A percentile compares a stretch with the other conserved stretches of the same genome.
Evolutionary conservation across 2,329 filamentous ascomycete genomes (phyloP).

Genomic region (Cercospora janseana): DNA sequence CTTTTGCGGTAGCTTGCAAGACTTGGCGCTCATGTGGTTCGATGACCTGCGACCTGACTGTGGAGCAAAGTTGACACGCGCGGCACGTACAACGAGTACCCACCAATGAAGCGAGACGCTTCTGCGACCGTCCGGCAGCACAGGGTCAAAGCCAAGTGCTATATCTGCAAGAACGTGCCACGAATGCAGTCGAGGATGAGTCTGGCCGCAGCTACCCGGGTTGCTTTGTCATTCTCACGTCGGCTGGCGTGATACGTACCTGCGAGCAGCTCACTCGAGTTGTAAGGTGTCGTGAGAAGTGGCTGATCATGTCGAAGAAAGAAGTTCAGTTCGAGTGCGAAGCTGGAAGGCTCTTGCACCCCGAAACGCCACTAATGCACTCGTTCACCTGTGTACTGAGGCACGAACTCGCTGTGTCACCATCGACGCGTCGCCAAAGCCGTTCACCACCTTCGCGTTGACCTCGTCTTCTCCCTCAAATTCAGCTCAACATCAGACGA

Average conservation of each 20-base stretch:
- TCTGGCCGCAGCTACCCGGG: not conserved
- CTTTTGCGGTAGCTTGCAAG: not conserved
- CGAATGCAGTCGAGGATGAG: not conserved
- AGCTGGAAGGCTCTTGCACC: not conserved
- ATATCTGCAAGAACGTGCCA: not conserved
- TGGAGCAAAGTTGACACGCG: not conserved
- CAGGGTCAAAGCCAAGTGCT: too few relatives aligned
- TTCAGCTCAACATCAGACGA: too few relatives aligned
- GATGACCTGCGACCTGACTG: not conserved
- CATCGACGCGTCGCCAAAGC: not conserved
- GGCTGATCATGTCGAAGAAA: not conserved
- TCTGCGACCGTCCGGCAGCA: too few relatives aligned
- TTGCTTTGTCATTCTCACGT: not conserved
- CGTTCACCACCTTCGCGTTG: not conserved
- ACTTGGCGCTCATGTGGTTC: not conserved
- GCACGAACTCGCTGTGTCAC: not conserved
- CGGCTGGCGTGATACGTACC: not conserved
- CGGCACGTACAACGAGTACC: not conserved
- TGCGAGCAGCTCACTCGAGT: not conserved
- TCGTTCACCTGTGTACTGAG: not conserved
- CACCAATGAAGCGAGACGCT: not conserved
- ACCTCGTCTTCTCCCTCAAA: too few relatives aligned
- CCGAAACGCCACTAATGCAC: not conserved
- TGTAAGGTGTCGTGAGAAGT: not conserved
- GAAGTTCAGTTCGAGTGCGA: not conserved